These are phyloP conservation scores for Zarea fungicola DNA, from an alignment of 2,329 filamentous ascomycete species.

Conservation along the genomic window DNA sequence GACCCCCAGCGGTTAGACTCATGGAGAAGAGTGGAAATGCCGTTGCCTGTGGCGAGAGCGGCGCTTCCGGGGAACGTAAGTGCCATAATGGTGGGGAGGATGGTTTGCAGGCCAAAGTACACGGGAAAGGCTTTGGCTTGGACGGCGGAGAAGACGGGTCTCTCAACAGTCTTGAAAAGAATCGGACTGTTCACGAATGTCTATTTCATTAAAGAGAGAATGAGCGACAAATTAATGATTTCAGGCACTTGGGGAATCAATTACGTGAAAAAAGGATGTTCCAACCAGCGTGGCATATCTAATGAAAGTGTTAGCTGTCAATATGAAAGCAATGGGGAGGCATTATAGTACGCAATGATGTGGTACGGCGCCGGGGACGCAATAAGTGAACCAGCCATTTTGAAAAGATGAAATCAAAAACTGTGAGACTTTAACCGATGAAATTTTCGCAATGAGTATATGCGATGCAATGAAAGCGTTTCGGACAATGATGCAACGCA, in stretches of 20 bases:
- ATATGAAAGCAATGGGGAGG: neutral
- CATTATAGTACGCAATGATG: constrained; percentile 58
- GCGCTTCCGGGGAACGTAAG: constrained; percentile 71
- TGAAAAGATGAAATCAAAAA: constrained; percentile 16
- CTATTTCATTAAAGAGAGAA: no score
- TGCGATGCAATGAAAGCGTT: constrained; percentile 4
- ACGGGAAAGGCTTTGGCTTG: constrained; percentile 79
- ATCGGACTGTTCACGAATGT: constrained; percentile 72
- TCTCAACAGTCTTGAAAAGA: constrained; percentile 70
- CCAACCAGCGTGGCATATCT: constrained; percentile 88
- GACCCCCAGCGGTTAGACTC: constrained; percentile 58
- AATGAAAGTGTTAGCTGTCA: constrained; percentile 23
- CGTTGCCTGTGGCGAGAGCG: constrained; percentile 40
- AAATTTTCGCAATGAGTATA: neutral
- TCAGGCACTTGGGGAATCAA: neutral
- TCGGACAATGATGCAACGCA: neutral
- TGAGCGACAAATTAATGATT: no score
- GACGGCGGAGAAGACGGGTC: constrained; percentile 74
- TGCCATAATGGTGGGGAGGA: constrained; percentile 65
- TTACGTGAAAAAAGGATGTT: constrained; percentile 77
- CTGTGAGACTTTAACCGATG: neutral
- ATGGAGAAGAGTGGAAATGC: constrained; percentile 53
- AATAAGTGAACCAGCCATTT: constrained; percentile 48
- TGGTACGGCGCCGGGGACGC: constrained; percentile 69
- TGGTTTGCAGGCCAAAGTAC: constrained; percentile 82